Base-by-base conservation (phyloP, 2,329 filamentous ascomycete genomes). In the Sphaerostilbella broomeana region DNA sequence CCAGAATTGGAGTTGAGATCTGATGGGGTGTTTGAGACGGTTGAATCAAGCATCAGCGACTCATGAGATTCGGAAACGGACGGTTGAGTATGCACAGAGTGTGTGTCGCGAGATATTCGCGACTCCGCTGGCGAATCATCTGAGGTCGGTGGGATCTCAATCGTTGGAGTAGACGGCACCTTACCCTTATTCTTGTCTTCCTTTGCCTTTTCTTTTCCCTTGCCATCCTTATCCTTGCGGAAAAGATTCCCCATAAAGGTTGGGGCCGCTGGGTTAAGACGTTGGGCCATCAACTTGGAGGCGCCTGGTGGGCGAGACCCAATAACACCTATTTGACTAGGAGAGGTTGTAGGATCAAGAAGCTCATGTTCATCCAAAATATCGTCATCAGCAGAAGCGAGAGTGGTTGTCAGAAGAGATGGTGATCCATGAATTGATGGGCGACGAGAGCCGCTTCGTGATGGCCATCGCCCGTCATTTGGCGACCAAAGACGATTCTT, bases 221-320 rank as follows among this genome's bases (percentile, higher is more conserved):
- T 42, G 38, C 33, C 60, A 43, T 34, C 55, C 47, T 64, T 69
- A 16, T 54, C 48, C 44, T 57, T 61, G 15, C 72, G 68, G 51
- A 79, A 76, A 43, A 92, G 77, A 25, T 80, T 74, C 8, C 74
- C 81, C 62, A 84, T 90, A 58, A 97, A 97, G 1, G 84, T 86
- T 7, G 89, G 89, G 1, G 90, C 92, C 6, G 86, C 77, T 6
- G 92, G 92, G 53, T 98, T 97, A 19, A 97, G 72, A 52, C 62
- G 80, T 64, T 59, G 79, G 60, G 56, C 81, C 67, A 53, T 73
- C 59, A 55, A 59, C 12, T 59, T 68, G 26, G 63, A 51, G 6
- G 57, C 48, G 6, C 56, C 59, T 4, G 66, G 64, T 2, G 84
- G 86, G 3, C 81, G 79, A 32, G 86, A 94, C 17, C 90, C 90